phyloP scores from a whole-genome alignment of 1,284 basidiomycete species.

The Heterobasidion parviporum region DNA sequence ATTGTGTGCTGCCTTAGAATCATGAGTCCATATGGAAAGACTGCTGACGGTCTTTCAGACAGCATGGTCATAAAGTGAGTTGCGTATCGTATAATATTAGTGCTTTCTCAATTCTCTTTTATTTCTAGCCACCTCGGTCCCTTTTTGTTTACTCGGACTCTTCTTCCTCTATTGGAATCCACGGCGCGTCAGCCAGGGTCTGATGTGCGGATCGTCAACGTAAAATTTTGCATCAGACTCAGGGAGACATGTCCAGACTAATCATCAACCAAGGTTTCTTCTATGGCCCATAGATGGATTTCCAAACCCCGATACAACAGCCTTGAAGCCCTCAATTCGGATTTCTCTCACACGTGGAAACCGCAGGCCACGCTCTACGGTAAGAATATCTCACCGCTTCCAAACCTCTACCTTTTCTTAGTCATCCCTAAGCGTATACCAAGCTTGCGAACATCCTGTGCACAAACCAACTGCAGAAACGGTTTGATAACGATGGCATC shows the following conservation, averaged over 20 bases:
- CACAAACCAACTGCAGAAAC: conserved; percentile 11
- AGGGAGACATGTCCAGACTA: neutral
- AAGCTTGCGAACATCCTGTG: conserved; percentile 12
- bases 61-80: neutral
- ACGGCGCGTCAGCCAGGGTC: conserved; percentile 5
- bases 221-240: neutral
- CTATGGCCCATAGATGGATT: conserved; percentile 10
- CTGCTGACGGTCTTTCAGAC: neutral
- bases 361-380: conserved; percentile 10
- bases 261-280: conserved; percentile 5
- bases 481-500: conserved; percentile 2
- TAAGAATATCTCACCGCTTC: neutral
- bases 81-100: neutral
- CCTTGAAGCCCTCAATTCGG: conserved; percentile 10
- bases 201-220: conserved; percentile 11
- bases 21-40: neutral
- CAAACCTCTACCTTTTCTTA: neutral
- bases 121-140: conserved; percentile 9
- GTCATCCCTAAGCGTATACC: neutral
- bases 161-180: conserved; percentile 11
- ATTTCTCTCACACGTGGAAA: conserved; percentile 9
- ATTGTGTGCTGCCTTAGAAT: neutral
- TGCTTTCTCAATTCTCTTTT: neutral
- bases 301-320: conserved; percentile 9
- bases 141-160: conserved; percentile 9